Evolutionary conservation across 495 filamentous ascomycete genomes (phyloP).

Genomic region (Daldinia concentrica): DNA sequence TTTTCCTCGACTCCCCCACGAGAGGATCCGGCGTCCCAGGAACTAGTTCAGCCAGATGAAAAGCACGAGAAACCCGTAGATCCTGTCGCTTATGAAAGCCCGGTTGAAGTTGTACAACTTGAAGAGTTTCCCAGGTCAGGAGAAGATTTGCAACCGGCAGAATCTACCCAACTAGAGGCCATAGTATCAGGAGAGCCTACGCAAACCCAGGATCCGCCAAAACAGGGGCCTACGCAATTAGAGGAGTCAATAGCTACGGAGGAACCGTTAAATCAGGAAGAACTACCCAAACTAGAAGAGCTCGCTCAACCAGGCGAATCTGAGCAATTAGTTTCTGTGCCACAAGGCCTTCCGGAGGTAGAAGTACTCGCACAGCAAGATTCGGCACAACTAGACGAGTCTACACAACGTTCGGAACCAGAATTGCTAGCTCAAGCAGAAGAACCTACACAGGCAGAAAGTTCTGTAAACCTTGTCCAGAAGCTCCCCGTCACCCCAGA

Average conservation of each 20-base stretch:
- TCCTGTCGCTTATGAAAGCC: slow-evolving; percentile 3
- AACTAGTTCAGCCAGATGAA: slow-evolving; percentile 5
- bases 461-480: background rate
- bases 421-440: background rate
- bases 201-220: background rate
- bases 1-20: background rate
- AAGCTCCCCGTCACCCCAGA: slow-evolving; percentile 1
- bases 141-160: background rate
- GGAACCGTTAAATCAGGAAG: background rate
- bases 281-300: background rate
- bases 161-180: background rate
- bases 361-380: background rate
- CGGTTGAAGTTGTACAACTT: slow-evolving; percentile 6
- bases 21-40: slow-evolving; percentile 6
- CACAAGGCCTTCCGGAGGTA: background rate
- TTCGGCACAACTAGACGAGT: slow-evolving; percentile 3
- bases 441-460: slow-evolving; percentile 10
- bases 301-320: background rate
- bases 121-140: background rate
- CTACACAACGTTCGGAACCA: background rate
- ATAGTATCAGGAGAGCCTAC: background rate
- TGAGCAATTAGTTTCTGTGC: background rate
- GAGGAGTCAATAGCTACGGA: background rate
- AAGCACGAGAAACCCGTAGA: background rate
- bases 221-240: background rate